Evolutionary conservation across 257 asterid species (phyloP).

Genomic region (Penstemon davidsonii): DNA sequence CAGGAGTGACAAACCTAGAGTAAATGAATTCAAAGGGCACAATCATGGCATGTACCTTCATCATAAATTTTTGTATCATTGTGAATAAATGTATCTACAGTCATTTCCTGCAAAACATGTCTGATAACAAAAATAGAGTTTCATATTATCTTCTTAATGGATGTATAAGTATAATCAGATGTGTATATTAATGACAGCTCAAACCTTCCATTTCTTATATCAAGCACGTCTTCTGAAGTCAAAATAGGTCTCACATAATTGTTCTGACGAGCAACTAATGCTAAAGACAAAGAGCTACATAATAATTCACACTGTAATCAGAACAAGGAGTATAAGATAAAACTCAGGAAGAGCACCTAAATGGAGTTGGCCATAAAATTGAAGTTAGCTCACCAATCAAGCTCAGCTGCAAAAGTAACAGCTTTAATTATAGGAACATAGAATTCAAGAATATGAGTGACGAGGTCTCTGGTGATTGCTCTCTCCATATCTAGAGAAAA

Average conservation of each 20-base stretch:
- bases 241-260: conserved; percentile 89
- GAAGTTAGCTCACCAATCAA: conserved; percentile 77
- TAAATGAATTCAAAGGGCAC: conserved; percentile 25
- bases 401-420: conserved; percentile 81
- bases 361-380: conserved; percentile 23
- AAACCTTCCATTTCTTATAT: conserved; percentile 90
- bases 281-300: conserved; percentile 68
- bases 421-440: conserved; percentile 68
- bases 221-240: conserved; percentile 77
- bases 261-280: conserved; percentile 95
- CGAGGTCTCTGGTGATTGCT: conserved; percentile 87
- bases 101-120: conserved; percentile 98
- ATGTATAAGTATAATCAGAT: conserved; percentile 10
- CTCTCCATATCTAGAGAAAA: conserved; percentile 87
- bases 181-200: conserved; percentile 34
- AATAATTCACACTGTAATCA: conserved; percentile 33
- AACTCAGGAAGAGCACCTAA: conserved; percentile 18
- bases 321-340: conserved; percentile 25
- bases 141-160: conserved; percentile 20
- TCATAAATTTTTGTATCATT: conserved; percentile 77
- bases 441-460: conserved; percentile 73
- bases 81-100: conserved; percentile 91
- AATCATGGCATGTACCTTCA: conserved; percentile 53
- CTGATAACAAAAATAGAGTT: conserved; percentile 43
- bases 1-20: conserved; percentile 19